phyloP scores from a whole-genome alignment of 371 early-diverging fungal species.

The Circinella minor region DNA sequence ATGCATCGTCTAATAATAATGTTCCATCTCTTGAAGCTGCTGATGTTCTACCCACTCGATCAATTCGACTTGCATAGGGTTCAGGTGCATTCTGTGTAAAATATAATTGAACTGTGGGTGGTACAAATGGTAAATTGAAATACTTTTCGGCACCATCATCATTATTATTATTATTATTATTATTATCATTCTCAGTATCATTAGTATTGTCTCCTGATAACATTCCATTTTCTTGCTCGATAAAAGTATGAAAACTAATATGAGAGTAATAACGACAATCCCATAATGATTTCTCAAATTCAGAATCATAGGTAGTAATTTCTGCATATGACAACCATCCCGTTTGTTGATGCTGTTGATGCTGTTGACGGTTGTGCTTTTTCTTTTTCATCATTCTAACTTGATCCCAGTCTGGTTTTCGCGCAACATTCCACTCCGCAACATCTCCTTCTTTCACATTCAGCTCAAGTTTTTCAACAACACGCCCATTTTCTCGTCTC shows the following conservation, averaged over 20 bases:
- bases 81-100: slow-evolving; percentile 51
- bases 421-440: slow-evolving; percentile 61
- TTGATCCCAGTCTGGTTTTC: slow-evolving; percentile 50
- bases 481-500: slow-evolving; percentile 52
- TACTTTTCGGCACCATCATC: too few species aligned
- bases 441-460: slow-evolving; percentile 57
- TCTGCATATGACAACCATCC: slow-evolving; percentile 59
- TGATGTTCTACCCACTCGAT: slow-evolving; percentile 41
- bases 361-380: slow-evolving; percentile 44
- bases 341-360: neutral
- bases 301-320: slow-evolving; percentile 47
- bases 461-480: slow-evolving; percentile 52
- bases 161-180: neutral
- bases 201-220: too few species aligned
- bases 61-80: slow-evolving; percentile 44
- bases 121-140: slow-evolving; percentile 16
- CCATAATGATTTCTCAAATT: slow-evolving; percentile 54
- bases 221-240: too few species aligned
- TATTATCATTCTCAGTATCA: neutral
- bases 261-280: slow-evolving; percentile 32
- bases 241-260: slow-evolving; percentile 53
- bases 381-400: slow-evolving; percentile 32
- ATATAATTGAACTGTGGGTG: slow-evolving; percentile 39
- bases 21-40: slow-evolving; percentile 34
- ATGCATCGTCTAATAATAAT: slow-evolving; percentile 45